Evolutionary conservation across 2,329 filamentous ascomycete genomes (phyloP), one percentile per base, ranked within the genome.

Genomic region (Xylaria sp.): DNA sequence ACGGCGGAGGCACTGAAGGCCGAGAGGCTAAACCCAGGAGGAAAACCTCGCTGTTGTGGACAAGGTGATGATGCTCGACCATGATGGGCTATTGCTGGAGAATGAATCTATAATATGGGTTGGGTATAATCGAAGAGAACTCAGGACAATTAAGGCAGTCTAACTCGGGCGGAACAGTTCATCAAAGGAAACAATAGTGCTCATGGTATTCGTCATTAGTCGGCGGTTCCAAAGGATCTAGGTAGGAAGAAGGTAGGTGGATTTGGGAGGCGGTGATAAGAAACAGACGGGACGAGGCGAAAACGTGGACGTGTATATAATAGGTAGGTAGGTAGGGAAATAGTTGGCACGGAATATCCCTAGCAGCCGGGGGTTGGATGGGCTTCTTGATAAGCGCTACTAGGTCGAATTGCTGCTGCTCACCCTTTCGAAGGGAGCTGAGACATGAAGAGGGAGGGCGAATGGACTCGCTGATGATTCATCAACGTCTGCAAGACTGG

Each of bases 31-130:
- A 65, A 60, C 71, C 71, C 60, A 72, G 66, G 46, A 73, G 68
- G 67, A 68, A 73, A 63, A 73, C 71, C 57, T 72, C 71, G 66
- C 71, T 73, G 51, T 71, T 73, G 55, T 73, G 71, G 9, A 73
- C 71, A 34, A 69, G 70, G 42, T 71, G 70, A 53, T 72, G 70
- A 53, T 72, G 70, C 53, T 73, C 71, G 59, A 72, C 69, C 70
- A 73, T 73, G 57, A 58, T 66, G 59, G 54, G 35, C 39, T 42
- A 52, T n/a, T 13, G 48, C 4, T 30, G 44, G 34, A 30, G 42
- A 55, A 48, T 30, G 54, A 16, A 35, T 23, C 49, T 47, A 52
- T 11, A 30, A 11, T 39, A 48, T 8, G 35, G 7, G 35, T 49
- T 44, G 52, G 39, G 30, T 57, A 44, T 16, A 16, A 34, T 52